These are phyloP conservation scores for Dimargaris verticillata DNA, from an alignment of 192 early-diverging fungal species.

Conservation along the genomic window DNA sequence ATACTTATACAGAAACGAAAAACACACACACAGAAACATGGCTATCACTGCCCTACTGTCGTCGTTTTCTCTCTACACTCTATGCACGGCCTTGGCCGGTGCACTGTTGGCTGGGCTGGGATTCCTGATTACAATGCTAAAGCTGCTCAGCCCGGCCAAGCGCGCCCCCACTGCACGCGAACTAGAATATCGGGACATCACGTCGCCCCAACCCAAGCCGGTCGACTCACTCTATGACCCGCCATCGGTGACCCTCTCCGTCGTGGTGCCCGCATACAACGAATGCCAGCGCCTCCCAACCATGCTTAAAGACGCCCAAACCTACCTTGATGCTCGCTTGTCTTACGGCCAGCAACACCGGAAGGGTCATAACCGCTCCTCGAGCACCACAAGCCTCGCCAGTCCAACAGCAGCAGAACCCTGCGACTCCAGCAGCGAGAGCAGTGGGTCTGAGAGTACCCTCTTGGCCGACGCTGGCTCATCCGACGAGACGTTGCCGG, in stretches of 20 bases:
- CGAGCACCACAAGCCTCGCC: slow-evolving; percentile 6
- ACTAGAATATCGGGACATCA: slow-evolving; percentile 28
- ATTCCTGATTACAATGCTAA: slow-evolving; percentile 15
- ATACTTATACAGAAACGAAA: too few species aligned
- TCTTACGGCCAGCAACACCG: too few species aligned
- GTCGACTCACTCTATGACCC: slow-evolving; percentile 30
- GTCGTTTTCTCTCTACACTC: not conserved
- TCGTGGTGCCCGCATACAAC: slow-evolving; percentile 85
- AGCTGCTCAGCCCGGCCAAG: slow-evolving; percentile 22
- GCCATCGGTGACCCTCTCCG: slow-evolving; percentile 39
- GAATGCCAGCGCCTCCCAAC: slow-evolving; percentile 65
- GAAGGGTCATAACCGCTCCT: not conserved
- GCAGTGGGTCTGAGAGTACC: not conserved
- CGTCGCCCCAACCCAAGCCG: slow-evolving; percentile 15
- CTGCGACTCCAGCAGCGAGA: not conserved
- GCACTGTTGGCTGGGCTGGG: not conserved
- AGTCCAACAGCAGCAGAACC: too few species aligned
- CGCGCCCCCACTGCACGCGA: slow-evolving; percentile 32
- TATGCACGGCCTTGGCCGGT: not conserved
- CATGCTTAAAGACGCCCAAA: slow-evolving; percentile 69
- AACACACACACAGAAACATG: too few species aligned
- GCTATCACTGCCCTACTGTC: not conserved
- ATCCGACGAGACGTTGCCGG: too few species aligned
- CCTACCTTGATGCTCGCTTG: slow-evolving; percentile 35
- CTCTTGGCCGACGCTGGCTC: not conserved